These are phyloP conservation scores for Rhodosporidiobolus sp. DNA, from an alignment of 768 basidiomycete genomes.

Conservation along the genomic window DNA sequence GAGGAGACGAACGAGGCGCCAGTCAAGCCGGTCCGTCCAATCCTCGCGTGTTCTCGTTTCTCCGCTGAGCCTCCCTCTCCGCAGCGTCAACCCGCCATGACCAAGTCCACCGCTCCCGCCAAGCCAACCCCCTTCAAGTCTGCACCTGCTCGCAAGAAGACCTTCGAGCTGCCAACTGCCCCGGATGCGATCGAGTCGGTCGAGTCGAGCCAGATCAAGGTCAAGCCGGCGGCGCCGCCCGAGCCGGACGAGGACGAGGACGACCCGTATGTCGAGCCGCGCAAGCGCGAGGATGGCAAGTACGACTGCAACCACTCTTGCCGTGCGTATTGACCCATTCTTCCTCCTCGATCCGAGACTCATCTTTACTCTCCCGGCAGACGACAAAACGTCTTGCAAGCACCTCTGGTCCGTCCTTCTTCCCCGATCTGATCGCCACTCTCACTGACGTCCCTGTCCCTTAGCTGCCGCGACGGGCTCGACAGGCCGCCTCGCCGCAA, in stretches of 20 bases:
- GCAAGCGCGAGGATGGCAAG: slow-evolving; percentile 23
- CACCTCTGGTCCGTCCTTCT: slow-evolving; percentile 13
- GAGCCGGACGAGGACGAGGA: neutral
- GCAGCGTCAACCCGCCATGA: too few species aligned
- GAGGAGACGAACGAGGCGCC: neutral
- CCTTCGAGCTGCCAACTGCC: too few species aligned
- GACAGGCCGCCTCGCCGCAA: slow-evolving; percentile 24
- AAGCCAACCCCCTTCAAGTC: too few species aligned
- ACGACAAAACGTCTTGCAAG: slow-evolving; percentile 20
- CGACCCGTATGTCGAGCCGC: slow-evolving; percentile 8
- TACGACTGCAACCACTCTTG: slow-evolving; percentile 39
- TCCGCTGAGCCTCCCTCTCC: neutral
- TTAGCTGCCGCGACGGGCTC: slow-evolving; percentile 35
- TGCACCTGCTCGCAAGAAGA: too few species aligned
- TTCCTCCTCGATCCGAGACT: neutral
- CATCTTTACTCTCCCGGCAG: neutral
- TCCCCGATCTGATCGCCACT: too few species aligned
- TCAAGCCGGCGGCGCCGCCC: neutral
- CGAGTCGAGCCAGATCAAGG: neutral
- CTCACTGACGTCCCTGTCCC: neutral
- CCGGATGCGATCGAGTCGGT: too few species aligned
- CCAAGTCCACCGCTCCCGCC: too few species aligned
- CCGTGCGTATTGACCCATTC: neutral
- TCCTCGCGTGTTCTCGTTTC: neutral
- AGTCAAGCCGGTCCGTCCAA: neutral